phyloP scores from a whole-genome alignment of 352 stramenopile genomes.

The Phytopythium kandeliae region DNA sequence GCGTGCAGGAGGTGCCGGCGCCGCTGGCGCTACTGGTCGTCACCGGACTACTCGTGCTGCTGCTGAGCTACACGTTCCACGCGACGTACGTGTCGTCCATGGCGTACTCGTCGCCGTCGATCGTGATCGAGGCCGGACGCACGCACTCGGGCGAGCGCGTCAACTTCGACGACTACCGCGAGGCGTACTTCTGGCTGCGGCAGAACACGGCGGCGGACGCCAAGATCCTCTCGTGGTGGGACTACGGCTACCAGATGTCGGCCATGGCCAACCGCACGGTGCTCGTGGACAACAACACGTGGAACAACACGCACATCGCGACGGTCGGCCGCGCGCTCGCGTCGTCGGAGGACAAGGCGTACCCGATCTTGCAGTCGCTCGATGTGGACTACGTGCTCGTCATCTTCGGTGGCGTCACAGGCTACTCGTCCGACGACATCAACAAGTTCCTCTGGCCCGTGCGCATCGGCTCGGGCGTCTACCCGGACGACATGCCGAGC shows the following conservation, averaged over 20 bases:
- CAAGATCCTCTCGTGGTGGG: slow-evolving; percentile 80
- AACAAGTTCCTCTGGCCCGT: slow-evolving; percentile 93
- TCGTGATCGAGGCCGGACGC: slow-evolving; percentile 42
- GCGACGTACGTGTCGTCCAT: slow-evolving; percentile 59
- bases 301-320: slow-evolving; percentile 97
- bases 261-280: slow-evolving; percentile 79
- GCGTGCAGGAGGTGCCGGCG: slow-evolving; percentile 60
- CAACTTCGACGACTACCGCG: slow-evolving; percentile 85
- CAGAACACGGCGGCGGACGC: slow-evolving; percentile 60
- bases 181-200: slow-evolving; percentile 78
- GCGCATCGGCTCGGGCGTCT: slow-evolving; percentile 88
- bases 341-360: slow-evolving; percentile 58
- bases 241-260: slow-evolving; percentile 86
- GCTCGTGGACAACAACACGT: slow-evolving; percentile 95
- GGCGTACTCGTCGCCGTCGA: slow-evolving; percentile 80
- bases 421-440: slow-evolving; percentile 84
- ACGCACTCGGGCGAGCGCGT: slow-evolving; percentile 43
- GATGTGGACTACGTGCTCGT: slow-evolving; percentile 80
- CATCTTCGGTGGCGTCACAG: slow-evolving; percentile 68
- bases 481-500: slow-evolving; percentile 67
- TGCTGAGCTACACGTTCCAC: slow-evolving; percentile 88
- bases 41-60: slow-evolving; percentile 50
- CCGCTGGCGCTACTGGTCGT: slow-evolving; percentile 51
- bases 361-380: slow-evolving; percentile 68
- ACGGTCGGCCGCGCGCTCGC: slow-evolving; percentile 85